Base-by-base conservation (phyloP, 23 red algal species). In the Chondrus crispus region DNA sequence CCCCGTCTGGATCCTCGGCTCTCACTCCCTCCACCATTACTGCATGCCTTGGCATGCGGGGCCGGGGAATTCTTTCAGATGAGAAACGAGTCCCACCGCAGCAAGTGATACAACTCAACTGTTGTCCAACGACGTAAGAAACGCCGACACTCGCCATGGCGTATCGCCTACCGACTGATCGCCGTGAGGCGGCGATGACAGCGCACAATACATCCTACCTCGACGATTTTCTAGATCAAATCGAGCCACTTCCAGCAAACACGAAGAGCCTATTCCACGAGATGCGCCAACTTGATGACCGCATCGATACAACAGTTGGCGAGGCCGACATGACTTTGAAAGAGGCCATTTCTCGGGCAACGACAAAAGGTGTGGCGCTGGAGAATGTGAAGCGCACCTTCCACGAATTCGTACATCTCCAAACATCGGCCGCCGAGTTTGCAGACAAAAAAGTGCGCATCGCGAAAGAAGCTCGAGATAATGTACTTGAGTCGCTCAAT, bases 381-480 rank as follows among this genome's bases (percentile, higher is more conserved):
- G 82, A 85, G n/a, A 70, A 77, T 54, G 30, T 70, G 35, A 62
- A 75, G 30, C 90, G 90, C 19, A 53, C 63, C 44, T 75, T 81
- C 64, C 90, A 86, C 36, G 94, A 95, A 40, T 81, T 95, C 54
- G 76, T 88, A 12, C 37, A 82, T 22, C 46, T 74, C 3, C 84
- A 88, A 30, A 39, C 47, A 26, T 81, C 62, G 2, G 89, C 73
- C 42, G 68, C 76, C 32, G 85, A 89, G 41, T 36, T 76, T 35
- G 49, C 87, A 45, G 87, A 88, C 41, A 81, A 83, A 77, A 95
- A 95, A 68, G 74, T 93, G 16, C 48, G 42, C 11, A 36, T 95
- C 28, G 96, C 96, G 1, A 69, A 85, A 24, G 79, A 85, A 24
- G 81, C 93, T 5, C 88, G 90, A 37, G 72, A 74, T 22, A 37